These are phyloP conservation scores for Acanthamoeba lenticulata DNA, from an alignment of 208 protist species.

Conservation along the genomic window DNA sequence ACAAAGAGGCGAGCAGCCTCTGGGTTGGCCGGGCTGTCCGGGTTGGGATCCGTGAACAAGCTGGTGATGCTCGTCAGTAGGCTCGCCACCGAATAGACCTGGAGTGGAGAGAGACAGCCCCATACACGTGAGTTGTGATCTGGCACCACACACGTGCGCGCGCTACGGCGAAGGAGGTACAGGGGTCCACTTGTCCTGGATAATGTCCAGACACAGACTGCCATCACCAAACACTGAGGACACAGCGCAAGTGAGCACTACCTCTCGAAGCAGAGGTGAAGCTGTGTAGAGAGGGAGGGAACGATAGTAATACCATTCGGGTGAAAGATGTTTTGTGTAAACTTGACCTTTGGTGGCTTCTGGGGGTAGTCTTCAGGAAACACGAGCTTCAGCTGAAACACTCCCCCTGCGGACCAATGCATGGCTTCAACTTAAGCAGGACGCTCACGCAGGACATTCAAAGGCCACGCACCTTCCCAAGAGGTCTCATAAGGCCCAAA, in stretches of 20 bases:
- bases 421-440: neutral
- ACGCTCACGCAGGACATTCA: too few relatives aligned
- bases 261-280: neutral
- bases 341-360: slow-evolving; percentile 61
- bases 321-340: slow-evolving; percentile 30
- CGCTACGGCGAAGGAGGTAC: too few relatives aligned
- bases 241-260: neutral
- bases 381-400: slow-evolving; percentile 38
- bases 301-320: slow-evolving; percentile 69
- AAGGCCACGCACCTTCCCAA: slow-evolving; percentile 32
- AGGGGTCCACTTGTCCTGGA: slow-evolving; percentile 64
- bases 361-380: slow-evolving; percentile 50
- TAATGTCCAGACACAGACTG: slow-evolving; percentile 61
- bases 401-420: slow-evolving; percentile 12
- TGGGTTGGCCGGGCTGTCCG: slow-evolving; percentile 89
- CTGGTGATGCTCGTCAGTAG: slow-evolving; percentile 79
- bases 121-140: too few relatives aligned
- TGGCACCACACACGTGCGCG: too few relatives aligned
- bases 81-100: slow-evolving; percentile 28
- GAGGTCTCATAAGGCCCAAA: slow-evolving; percentile 55
- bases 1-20: slow-evolving; percentile 87
- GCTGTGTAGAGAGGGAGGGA: neutral
- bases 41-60: slow-evolving; percentile 91
- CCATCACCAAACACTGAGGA: slow-evolving; percentile 44
- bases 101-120: too few relatives aligned